Percentiles rank a stretch among this genome's conserved stretches.
Conservation (phyloP, 2,329 filamentous ascomycete genomes). For the Colletotrichum musae region DNA sequence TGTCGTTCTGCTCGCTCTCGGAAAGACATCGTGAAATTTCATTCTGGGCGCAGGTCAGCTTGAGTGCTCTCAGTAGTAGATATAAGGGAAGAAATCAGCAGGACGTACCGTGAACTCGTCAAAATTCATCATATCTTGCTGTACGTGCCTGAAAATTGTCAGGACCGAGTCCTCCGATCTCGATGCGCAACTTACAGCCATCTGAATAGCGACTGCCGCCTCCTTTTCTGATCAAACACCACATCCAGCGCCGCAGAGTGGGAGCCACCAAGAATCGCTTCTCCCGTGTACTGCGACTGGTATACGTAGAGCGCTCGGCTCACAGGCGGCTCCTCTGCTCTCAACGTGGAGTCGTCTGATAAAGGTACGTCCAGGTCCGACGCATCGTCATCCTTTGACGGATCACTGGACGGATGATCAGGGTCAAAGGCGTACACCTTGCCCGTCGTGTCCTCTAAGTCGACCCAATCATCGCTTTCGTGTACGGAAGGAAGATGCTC, state of each 20-base stretch:
- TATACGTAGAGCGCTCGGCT: slow-evolving; percentile 45
- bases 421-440: slow-evolving; percentile 47
- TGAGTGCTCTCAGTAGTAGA: too few relatives aligned
- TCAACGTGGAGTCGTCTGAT: slow-evolving; percentile 45
- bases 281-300: slow-evolving; percentile 56
- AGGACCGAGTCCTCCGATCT: slow-evolving; percentile 19
- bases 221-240: slow-evolving; percentile 51
- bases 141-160: slow-evolving; percentile 51
- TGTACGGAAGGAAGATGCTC: slow-evolving; percentile 36
- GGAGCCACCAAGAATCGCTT: slow-evolving; percentile 52
- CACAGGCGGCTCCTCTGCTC: slow-evolving; percentile 30
- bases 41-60: slow-evolving; percentile 46
- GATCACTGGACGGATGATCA: slow-evolving; percentile 40
- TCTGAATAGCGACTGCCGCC: slow-evolving; percentile 54
- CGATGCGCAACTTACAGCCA: slow-evolving; percentile 54
- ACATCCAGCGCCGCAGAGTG: slow-evolving; percentile 54
- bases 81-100: too few relatives aligned
- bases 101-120: slow-evolving; percentile 56
- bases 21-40: slow-evolving; percentile 49
- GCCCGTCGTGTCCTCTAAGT: slow-evolving; percentile 44
- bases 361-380: slow-evolving; percentile 49
- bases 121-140: slow-evolving; percentile 58
- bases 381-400: slow-evolving; percentile 46
- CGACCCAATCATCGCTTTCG: slow-evolving; percentile 47
- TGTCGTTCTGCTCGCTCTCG: slow-evolving; percentile 49